Evolutionary conservation across 805 yeast genomes (phyloP), one percentile per base, ranked within the genome.

Genomic region (Blastobotrys americana): DNA sequence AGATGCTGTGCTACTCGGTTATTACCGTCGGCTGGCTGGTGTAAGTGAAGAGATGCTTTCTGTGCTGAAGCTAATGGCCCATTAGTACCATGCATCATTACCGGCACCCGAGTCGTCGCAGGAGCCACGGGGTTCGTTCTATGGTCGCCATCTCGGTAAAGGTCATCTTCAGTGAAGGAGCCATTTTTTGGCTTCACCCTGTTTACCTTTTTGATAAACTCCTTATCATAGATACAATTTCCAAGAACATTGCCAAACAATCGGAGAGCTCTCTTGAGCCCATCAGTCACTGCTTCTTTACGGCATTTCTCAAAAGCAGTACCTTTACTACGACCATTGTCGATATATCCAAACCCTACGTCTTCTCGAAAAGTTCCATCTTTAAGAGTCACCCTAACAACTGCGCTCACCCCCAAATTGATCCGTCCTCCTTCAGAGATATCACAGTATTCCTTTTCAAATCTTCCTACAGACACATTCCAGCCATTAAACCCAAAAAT

Each of bases 261-360:
- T 49, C 94, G 68, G 43, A 89, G 67, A 10, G 90, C 81, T 41
- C 93, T 69, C 63, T 87, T 88, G 46, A 83, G 64, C 0, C 84
- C 96, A 60, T 84, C 89, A 0, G 89, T 83, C n/a, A 82, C 74
- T 0, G 95, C 93, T 55, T 84, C 93, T 55, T 86, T 84, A 59
- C 78, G 80, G 45, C 94, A 83, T 58, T 84, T 87, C 43, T 78
- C 86, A 59, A 75, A 82, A 0, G 95, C 90, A 66, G 76, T 75
- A 2, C 82, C 82, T 58, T 77, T 80, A 16, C 23, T 34, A 17
- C 51, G 44, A 3, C 55, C 58, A 47, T 80, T 81, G 28, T 80
- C 85, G 18, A 77, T 74, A 41, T 73, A 75, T 4, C 95, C 95
- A 50, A 76, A 74, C 0, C 96, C 96, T 18, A 76, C 71, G 48